Conservation (phyloP, 768 basidiomycete genomes). For the Leccinum boreale region DNA sequence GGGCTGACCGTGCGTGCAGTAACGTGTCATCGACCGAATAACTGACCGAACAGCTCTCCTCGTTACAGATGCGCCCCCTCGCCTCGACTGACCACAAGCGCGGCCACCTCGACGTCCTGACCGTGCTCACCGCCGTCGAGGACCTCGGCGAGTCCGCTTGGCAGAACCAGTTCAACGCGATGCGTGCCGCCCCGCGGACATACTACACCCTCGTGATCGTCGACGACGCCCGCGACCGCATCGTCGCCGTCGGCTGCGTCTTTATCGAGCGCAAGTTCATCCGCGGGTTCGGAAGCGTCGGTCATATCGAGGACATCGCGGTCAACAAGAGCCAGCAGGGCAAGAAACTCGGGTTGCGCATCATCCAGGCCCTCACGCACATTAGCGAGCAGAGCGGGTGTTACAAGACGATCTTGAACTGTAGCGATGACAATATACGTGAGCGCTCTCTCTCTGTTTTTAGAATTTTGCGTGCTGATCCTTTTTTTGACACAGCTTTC, state of each 20-base stretch:
- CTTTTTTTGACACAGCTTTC: conserved; percentile 59
- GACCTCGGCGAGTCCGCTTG: conserved; percentile 68
- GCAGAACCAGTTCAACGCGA: conserved; percentile 60
- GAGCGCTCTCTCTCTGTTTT: conserved; percentile 35
- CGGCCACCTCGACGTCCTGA: conserved; percentile 80
- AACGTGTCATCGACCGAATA: neutral
- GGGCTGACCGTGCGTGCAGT: conserved; percentile 32
- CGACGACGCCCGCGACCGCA: conserved; percentile 64
- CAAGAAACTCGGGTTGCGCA: conserved; percentile 81
- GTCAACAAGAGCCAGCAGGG: conserved; percentile 88
- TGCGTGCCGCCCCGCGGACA: conserved; percentile 53
- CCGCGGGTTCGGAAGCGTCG: conserved; percentile 78
- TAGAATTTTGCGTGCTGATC: conserved; percentile 9
- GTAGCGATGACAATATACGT: conserved; percentile 89
- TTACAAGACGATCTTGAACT: conserved; percentile 99
- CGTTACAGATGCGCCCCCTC: conserved; percentile 79
- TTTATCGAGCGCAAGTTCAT: conserved; percentile 96
- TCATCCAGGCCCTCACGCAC: conserved; percentile 82
- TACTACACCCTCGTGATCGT: conserved; percentile 89
- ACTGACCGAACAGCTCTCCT: conserved; percentile 3
- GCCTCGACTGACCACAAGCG: conserved; percentile 79
- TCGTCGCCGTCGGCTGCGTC: conserved; percentile 81
- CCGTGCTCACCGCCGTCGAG: conserved; percentile 65
- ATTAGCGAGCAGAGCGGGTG: conserved; percentile 79
- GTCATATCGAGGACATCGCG: conserved; percentile 98